phyloP scores from a whole-genome alignment of 805 yeast species.

The Ogataea pilisensis region DNA sequence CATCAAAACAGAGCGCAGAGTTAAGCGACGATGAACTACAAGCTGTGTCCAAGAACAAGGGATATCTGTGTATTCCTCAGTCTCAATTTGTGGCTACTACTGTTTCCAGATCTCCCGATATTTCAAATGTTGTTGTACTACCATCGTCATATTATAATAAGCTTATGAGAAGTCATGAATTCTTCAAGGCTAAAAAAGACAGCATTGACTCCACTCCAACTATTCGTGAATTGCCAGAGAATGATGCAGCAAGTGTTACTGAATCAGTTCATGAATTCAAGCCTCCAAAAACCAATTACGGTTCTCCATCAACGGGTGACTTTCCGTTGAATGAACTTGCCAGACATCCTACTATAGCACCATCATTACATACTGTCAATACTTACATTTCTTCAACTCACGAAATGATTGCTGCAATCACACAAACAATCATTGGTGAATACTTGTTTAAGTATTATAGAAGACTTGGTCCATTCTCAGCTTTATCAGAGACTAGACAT shows the following conservation, averaged over 20 bases:
- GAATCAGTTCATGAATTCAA: slow-evolving; percentile 25
- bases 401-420: slow-evolving; percentile 76
- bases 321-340: slow-evolving; percentile 15
- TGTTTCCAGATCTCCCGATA: slow-evolving; percentile 50
- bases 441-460: slow-evolving; percentile 81
- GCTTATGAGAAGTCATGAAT: slow-evolving; percentile 41
- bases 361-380: slow-evolving; percentile 36
- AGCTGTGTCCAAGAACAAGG: slow-evolving; percentile 40
- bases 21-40: slow-evolving; percentile 27
- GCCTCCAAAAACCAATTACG: slow-evolving; percentile 1
- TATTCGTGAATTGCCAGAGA: slow-evolving; percentile 9
- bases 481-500: slow-evolving; percentile 76
- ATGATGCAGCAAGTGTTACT: slow-evolving; percentile 14
- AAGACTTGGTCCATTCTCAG: slow-evolving; percentile 67
- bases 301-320: slow-evolving; percentile 5
- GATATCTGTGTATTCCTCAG: slow-evolving; percentile 53
- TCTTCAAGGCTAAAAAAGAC: slow-evolving; percentile 24
- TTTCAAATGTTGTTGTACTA: slow-evolving; percentile 53
- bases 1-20: slow-evolving; percentile 10
- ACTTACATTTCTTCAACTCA: slow-evolving; percentile 66
- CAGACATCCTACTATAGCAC: slow-evolving; percentile 13
- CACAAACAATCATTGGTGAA: slow-evolving; percentile 94
- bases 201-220: slow-evolving; percentile 1
- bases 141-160: slow-evolving; percentile 63
- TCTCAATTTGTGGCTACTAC: slow-evolving; percentile 62